These are phyloP conservation scores for Microcyclosporella mali DNA, from an alignment of 2,329 filamentous ascomycete species.

Conservation along the genomic window DNA sequence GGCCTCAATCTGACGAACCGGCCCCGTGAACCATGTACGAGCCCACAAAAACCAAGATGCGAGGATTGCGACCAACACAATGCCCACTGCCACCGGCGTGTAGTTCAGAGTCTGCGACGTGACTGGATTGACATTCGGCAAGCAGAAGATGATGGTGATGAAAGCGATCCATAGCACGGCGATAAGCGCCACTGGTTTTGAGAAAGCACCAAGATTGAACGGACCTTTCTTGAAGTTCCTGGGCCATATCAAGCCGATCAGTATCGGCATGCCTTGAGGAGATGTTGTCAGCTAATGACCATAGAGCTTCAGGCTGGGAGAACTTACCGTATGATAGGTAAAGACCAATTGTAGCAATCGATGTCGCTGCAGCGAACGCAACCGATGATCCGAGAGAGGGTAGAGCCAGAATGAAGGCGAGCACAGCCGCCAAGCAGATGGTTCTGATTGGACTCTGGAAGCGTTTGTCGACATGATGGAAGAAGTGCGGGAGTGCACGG, in stretches of 20 bases:
- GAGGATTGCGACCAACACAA: conserved; percentile 46
- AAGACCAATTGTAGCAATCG: conserved; percentile 54
- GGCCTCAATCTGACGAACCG: conserved; percentile 48
- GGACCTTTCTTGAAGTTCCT: conserved; percentile 50
- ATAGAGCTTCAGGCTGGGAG: no score
- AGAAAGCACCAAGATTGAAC: conserved; percentile 47
- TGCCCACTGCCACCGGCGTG: conserved; percentile 54
- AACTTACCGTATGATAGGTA: conserved; percentile 52
- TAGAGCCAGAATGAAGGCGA: conserved; percentile 51
- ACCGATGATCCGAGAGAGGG: conserved; percentile 51
- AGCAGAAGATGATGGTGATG: conserved; percentile 53
- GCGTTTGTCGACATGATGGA: conserved; percentile 47
- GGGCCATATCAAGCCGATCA: conserved; percentile 50
- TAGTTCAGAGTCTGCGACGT: conserved; percentile 54
- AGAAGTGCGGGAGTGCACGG: conserved; percentile 50
- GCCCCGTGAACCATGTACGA: conserved; percentile 51
- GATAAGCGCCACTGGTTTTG: conserved; percentile 43
- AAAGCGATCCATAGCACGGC: conserved; percentile 49
- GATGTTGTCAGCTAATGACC: no score
- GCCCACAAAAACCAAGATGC: conserved; percentile 50
- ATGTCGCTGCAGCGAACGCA: conserved; percentile 53
- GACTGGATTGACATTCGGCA: conserved; percentile 52
- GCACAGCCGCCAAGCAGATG: conserved; percentile 50
- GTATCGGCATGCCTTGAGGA: conserved; percentile 41
- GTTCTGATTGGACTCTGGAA: conserved; percentile 49